Percentiles rank a stretch among this genome's conserved stretches.
phyloP scores from a whole-genome alignment of 1,284 basidiomycete species.

The Leccinum fallax region DNA sequence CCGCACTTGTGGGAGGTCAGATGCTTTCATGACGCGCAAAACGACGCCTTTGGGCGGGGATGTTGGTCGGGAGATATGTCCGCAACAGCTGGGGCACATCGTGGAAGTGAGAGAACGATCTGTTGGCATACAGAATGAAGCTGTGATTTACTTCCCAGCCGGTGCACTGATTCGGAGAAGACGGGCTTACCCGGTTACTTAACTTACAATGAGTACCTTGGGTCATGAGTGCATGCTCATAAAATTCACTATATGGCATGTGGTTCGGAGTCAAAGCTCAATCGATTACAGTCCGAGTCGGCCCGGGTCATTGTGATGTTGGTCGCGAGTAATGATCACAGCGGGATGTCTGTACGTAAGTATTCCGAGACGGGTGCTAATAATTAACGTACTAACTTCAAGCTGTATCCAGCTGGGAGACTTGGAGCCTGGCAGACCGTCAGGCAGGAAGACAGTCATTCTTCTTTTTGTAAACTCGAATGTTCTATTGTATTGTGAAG shows the following conservation, averaged over 20 bases:
- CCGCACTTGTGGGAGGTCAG: conserved; percentile 45
- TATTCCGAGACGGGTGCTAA: too few species aligned
- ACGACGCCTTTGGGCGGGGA: conserved; percentile 16
- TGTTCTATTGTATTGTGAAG: too few species aligned
- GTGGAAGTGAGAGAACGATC: neutral
- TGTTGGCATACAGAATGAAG: neutral
- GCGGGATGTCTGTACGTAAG: too few species aligned
- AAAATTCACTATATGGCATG: neutral
- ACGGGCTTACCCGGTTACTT: neutral
- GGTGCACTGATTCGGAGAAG: conserved; percentile 19
- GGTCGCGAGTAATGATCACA: too few species aligned
- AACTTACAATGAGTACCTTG: neutral
- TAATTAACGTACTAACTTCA: too few species aligned
- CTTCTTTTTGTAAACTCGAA: too few species aligned
- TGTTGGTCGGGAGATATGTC: neutral
- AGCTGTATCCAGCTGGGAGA: too few species aligned
- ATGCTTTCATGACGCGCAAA: conserved; percentile 37
- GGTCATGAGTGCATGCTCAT: neutral
- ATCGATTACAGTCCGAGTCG: neutral
- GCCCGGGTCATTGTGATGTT: too few species aligned
- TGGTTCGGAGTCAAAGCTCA: neutral
- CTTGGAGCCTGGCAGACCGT: too few species aligned
- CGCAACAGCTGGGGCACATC: conserved; percentile 15
- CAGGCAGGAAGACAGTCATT: too few species aligned
- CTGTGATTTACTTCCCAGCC: neutral